These are phyloP conservation scores for Tetrahymena thermophila DNA, from an alignment of 73 alveolate species.

Conservation along the genomic window DNA sequence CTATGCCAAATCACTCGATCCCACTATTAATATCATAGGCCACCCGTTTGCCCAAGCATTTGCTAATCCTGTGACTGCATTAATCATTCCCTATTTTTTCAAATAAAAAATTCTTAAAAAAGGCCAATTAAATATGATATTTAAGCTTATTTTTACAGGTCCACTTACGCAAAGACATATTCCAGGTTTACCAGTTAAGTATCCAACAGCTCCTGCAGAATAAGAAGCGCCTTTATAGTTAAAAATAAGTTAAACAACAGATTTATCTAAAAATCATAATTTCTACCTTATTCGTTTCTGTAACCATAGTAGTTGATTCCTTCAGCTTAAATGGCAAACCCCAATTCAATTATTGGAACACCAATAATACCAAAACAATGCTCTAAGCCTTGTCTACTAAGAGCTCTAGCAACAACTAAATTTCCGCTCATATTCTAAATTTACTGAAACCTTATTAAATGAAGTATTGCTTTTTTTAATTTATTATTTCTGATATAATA, in stretches of 20 bases:
- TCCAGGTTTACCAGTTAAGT: slow-evolving; percentile 76
- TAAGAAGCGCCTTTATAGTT: slow-evolving; percentile 48
- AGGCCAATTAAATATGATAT: not conserved
- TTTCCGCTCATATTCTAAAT: slow-evolving; percentile 14
- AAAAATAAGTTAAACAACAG: not conserved
- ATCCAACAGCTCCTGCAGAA: slow-evolving; percentile 80
- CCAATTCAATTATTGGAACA: slow-evolving; percentile 75
- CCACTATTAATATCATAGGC: slow-evolving; percentile 81
- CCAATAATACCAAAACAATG: slow-evolving; percentile 78
- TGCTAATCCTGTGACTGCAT: slow-evolving; percentile 79
- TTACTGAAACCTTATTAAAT: not conserved
- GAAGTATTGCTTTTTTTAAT: too few relatives aligned
- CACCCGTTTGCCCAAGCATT: slow-evolving; percentile 81
- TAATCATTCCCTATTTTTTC: slow-evolving; percentile 48
- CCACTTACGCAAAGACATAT: slow-evolving; percentile 77
- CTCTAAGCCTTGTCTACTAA: not conserved
- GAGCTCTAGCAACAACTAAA: slow-evolving; percentile 14
- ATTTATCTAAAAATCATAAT: not conserved
- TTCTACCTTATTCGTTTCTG: slow-evolving; percentile 72
- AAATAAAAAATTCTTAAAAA: not conserved
- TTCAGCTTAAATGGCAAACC: slow-evolving; percentile 52
- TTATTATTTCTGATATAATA: not conserved
- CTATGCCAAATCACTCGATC: slow-evolving; percentile 60
- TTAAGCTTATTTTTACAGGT: slow-evolving; percentile 37
- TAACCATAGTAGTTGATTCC: slow-evolving; percentile 67